Percentiles rank a stretch among this genome's conserved stretches.
Evolutionary conservation across 352 stramenopile genomes (phyloP).

Genomic region (Aphanomyces cochlioides): DNA sequence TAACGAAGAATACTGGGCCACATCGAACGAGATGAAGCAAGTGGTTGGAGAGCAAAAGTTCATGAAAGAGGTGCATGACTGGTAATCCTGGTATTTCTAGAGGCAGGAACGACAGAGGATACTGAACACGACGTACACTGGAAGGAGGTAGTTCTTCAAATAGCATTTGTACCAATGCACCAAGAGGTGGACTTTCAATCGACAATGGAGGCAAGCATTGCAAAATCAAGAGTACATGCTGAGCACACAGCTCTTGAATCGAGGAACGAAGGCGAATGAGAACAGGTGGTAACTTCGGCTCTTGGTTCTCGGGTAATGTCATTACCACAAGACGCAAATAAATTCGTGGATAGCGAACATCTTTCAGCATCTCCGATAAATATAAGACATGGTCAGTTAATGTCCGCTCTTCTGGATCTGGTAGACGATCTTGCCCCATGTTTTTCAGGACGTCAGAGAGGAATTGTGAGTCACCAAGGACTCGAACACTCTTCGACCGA

Average conservation of each 20-base stretch:
- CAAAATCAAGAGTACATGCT: conserved; percentile 78
- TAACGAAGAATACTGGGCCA: conserved; percentile 68
- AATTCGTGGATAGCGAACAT: neutral
- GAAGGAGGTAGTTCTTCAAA: conserved; percentile 63
- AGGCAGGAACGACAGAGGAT: conserved; percentile 68
- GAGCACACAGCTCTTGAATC: conserved; percentile 81
- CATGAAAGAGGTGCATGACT: conserved; percentile 57
- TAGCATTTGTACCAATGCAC: conserved; percentile 58
- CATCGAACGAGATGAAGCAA: conserved; percentile 34
- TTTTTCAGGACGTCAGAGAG: conserved; percentile 21
- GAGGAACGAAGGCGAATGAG: conserved; percentile 58
- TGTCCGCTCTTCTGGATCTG: neutral
- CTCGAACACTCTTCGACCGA: conserved; percentile 25
- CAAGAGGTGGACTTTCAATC: conserved; percentile 42
- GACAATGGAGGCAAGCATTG: conserved; percentile 60
- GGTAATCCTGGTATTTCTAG: conserved; percentile 53
- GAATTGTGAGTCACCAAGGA: conserved; percentile 4
- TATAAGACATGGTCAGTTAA: conserved; percentile 13
- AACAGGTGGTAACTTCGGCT: conserved; percentile 71
- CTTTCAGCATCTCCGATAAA: neutral
- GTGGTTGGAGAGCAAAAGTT: conserved; percentile 38
- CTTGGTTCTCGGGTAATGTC: conserved; percentile 35
- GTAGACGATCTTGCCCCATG: conserved; percentile 2
- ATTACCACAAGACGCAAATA: conserved; percentile 29
- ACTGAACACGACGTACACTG: conserved; percentile 59